Percentiles rank a stretch among this genome's conserved stretches.
Evolutionary conservation across 2,329 filamentous ascomycete genomes (phyloP).

Genomic region (Beauveria brongniartii): DNA sequence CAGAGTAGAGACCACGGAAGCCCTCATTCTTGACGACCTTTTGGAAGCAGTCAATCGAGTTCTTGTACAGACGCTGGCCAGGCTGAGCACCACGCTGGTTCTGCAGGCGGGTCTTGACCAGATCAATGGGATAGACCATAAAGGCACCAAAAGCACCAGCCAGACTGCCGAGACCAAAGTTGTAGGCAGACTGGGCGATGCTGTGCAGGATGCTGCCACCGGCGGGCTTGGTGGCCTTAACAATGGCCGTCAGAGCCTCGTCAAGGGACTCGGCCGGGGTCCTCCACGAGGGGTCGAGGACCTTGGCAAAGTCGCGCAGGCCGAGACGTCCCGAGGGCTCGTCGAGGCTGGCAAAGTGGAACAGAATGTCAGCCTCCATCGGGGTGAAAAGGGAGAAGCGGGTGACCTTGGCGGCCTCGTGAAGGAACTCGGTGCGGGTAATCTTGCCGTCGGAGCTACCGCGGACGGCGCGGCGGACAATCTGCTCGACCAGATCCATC

Average conservation of each 20-base stretch:
- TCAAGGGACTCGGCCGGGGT: slow-evolving; percentile 46
- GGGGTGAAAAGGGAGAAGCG: slow-evolving; percentile 95
- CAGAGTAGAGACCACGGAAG: slow-evolving; percentile 82
- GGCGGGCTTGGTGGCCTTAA: slow-evolving; percentile 24
- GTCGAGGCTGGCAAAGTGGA: slow-evolving; percentile 94
- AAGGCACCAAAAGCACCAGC: slow-evolving; percentile 97
- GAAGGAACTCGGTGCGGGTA: slow-evolving; percentile 85
- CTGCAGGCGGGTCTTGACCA: slow-evolving; percentile 98
- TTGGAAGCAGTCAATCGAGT: slow-evolving; percentile 88
- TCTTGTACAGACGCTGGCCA: slow-evolving; percentile 88
- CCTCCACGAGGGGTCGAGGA: slow-evolving; percentile 89
- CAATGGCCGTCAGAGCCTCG: slow-evolving; percentile 32
- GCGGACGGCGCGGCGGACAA: slow-evolving; percentile 76
- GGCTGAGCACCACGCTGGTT: slow-evolving; percentile 82
- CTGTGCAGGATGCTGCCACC: slow-evolving; percentile 44
- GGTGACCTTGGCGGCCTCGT: slow-evolving; percentile 84
- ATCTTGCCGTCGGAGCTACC: slow-evolving; percentile 89
- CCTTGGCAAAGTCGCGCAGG: slow-evolving; percentile 82
- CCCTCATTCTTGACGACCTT: slow-evolving; percentile 95
- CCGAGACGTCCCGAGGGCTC: slow-evolving; percentile 79
- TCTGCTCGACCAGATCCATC: slow-evolving; percentile 94
- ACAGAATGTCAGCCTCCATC: slow-evolving; percentile 97
- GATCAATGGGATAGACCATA: slow-evolving; percentile 98
- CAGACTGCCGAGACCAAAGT: slow-evolving; percentile 81
- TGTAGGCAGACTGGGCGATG: slow-evolving; percentile 65